Percentiles rank a stretch among this genome's conserved stretches.
These are phyloP conservation scores for Alternaria burnsii DNA, from an alignment of 2,329 filamentous ascomycete genomes.

Conservation along the genomic window DNA sequence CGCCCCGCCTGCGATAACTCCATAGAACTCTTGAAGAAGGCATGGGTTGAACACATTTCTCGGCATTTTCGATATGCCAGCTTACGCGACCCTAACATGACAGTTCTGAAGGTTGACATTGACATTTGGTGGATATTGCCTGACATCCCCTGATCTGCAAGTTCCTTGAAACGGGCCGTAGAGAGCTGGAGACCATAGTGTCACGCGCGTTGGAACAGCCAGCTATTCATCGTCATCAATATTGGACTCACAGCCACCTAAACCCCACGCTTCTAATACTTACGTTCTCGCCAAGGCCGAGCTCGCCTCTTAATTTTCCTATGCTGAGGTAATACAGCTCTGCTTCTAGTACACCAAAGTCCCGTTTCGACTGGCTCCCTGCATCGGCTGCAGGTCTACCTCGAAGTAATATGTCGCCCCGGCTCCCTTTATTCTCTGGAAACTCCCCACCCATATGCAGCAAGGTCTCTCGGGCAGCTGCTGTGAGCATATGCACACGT, in stretches of 20 bases:
- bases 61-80: not conserved
- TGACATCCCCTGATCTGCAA: not conserved
- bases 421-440: constrained; percentile 14
- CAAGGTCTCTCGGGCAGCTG: not conserved
- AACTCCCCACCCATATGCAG: constrained; percentile 1
- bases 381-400: constrained; percentile 4
- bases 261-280: constrained; percentile 8
- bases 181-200: not conserved
- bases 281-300: constrained; percentile 13
- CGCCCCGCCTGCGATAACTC: not conserved
- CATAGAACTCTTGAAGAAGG: not conserved
- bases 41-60: not conserved
- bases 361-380: constrained; percentile 4
- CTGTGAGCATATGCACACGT: constrained; percentile 6
- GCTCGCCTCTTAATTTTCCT: not conserved
- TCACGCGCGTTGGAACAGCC: not conserved
- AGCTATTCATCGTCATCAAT: constrained; percentile 1
- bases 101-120: not conserved
- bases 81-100: not conserved
- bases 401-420: constrained; percentile 8
- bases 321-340: not conserved
- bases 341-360: constrained; percentile 1
- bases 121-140: not conserved
- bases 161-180: not conserved
- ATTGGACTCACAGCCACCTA: not conserved